phyloP scores from a whole-genome alignment of 1,284 basidiomycete species.

The Termitomyces sp. region DNA sequence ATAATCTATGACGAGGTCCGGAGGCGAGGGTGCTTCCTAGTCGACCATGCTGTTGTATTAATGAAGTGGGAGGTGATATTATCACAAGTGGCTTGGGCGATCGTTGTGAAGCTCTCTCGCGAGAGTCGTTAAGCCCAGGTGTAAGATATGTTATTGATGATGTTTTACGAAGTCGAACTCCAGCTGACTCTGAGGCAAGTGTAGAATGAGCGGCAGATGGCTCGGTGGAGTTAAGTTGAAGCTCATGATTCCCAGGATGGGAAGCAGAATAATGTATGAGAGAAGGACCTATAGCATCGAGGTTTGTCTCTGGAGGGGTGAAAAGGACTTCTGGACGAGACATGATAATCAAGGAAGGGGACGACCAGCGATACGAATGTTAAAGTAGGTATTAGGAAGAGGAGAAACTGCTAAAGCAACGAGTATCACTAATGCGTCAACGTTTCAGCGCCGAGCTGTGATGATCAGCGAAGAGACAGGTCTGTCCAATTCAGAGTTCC shows the following conservation, averaged over 20 bases:
- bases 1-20: conserved; percentile 55
- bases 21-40: conserved; percentile 55
- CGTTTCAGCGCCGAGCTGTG: conserved; percentile 3
- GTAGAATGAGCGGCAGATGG: conserved; percentile 11
- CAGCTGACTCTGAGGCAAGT: conserved; percentile 24
- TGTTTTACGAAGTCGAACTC: conserved; percentile 37
- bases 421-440: conserved; percentile 8
- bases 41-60: conserved; percentile 55
- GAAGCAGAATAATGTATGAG: conserved; percentile 17
- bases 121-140: conserved; percentile 43
- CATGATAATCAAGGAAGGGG: conserved; percentile 28
- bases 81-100: conserved; percentile 57
- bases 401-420: conserved; percentile 8
- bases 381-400: neutral
- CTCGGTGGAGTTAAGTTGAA: conserved; percentile 19
- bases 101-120: conserved; percentile 41
- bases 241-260: conserved; percentile 22
- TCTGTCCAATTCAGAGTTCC: neutral
- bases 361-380: conserved; percentile 5
- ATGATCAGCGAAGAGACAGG: conserved; percentile 12
- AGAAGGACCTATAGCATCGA: conserved; percentile 27
- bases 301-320: conserved; percentile 53
- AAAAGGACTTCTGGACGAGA: conserved; percentile 42
- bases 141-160: conserved; percentile 56
- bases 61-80: conserved; percentile 57